phyloP scores from a whole-genome alignment of 768 basidiomycete genomes.

The Pisolithus marmoratus region DNA sequence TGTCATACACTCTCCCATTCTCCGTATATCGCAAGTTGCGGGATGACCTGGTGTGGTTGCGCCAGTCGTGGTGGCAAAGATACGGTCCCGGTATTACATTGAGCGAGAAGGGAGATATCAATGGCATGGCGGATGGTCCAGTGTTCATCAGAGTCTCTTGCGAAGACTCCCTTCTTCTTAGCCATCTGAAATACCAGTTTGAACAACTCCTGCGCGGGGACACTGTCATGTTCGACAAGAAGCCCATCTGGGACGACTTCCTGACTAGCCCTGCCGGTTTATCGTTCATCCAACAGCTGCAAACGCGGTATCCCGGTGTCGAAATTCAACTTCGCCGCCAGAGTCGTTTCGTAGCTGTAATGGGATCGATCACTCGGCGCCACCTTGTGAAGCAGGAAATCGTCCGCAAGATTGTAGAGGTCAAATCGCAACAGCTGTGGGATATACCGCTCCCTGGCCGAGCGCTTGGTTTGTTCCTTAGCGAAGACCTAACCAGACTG shows the following conservation, averaged over 20 bases:
- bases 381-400: constrained; percentile 39
- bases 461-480: constrained; percentile 42
- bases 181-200: constrained; percentile 51
- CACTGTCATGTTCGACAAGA: constrained; percentile 43
- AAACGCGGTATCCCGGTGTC: constrained; percentile 33
- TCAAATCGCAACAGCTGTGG: constrained; percentile 38
- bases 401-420: constrained; percentile 38
- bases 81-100: constrained; percentile 27
- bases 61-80: constrained; percentile 29
- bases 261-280: constrained; percentile 41
- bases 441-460: constrained; percentile 43
- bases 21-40: constrained; percentile 35
- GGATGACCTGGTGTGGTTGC: constrained; percentile 43
- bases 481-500: constrained; percentile 40
- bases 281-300: constrained; percentile 41
- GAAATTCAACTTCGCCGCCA: constrained; percentile 36
- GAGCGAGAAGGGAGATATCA: constrained; percentile 9
- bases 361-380: constrained; percentile 44
- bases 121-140: constrained; percentile 5
- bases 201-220: constrained; percentile 63
- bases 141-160: constrained; percentile 46
- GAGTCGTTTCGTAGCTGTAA: constrained; percentile 46
- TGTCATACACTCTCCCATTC: constrained; percentile 40
- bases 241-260: constrained; percentile 61
- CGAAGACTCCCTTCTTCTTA: constrained; percentile 44